A percentile compares a stretch with the other conserved stretches of the same genome.
These are phyloP conservation scores for Piper betle DNA, from an alignment of 164 flowering plant species.

Conservation along the genomic window DNA sequence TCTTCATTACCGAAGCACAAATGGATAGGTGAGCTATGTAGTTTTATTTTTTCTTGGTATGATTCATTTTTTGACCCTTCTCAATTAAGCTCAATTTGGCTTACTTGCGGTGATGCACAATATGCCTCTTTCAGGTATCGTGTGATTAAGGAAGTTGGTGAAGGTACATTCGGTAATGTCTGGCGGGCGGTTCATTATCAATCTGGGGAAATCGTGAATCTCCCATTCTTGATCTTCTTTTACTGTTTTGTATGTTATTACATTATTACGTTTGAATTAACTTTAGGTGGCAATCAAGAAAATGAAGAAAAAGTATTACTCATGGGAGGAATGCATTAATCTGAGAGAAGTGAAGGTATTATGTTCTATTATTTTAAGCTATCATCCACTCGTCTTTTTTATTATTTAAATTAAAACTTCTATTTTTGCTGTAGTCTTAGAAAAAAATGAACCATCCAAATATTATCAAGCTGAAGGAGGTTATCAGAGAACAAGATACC, in stretches of 20 bases:
- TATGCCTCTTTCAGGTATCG: constrained; percentile 45
- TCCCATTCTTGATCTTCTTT: no score
- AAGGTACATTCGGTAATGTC: constrained; percentile 94
- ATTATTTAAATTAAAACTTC: not conserved
- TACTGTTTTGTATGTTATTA: not conserved
- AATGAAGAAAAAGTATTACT: constrained; percentile 90
- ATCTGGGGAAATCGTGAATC: constrained; percentile 85
- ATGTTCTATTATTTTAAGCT: not conserved
- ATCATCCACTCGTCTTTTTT: not conserved
- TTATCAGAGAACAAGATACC: constrained; percentile 77
- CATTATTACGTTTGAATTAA: not conserved
- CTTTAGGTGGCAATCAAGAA: constrained; percentile 86
- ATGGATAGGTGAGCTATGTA: constrained; percentile 68
- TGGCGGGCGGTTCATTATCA: constrained; percentile 89
- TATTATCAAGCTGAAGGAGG: constrained; percentile 96
- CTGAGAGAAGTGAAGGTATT: constrained; percentile 95
- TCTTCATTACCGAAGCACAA: constrained; percentile 6
- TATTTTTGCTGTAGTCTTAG: constrained; percentile 52
- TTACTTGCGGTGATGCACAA: not conserved
- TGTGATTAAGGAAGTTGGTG: constrained; percentile 94
- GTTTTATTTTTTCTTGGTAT: not conserved
- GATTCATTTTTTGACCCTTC: no score
- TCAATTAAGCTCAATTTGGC: no score
- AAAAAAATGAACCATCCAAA: constrained; percentile 90
- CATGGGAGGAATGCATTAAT: constrained; percentile 97